Conservation (phyloP, 2,329 filamentous ascomycete genomes). For the Gliomastix tumulicola region DNA sequence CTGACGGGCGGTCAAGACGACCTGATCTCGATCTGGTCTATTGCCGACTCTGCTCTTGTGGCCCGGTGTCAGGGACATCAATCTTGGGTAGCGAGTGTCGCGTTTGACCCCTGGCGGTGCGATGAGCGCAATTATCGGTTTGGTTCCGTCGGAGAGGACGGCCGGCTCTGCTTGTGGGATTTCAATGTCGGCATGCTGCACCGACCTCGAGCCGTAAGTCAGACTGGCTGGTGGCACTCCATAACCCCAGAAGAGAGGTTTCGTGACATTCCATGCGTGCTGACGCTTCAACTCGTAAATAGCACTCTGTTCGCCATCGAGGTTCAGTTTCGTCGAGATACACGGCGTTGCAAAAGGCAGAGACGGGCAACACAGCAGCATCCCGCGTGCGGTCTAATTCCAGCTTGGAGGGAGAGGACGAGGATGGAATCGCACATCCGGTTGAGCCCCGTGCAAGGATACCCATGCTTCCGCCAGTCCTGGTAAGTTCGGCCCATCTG, state of each 20-base stretch:
- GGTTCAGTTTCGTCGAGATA: constrained; percentile 46
- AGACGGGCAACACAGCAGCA: constrained; percentile 54
- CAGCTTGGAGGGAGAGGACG: constrained; percentile 51
- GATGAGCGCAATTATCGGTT: constrained; percentile 94
- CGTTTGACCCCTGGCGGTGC: constrained; percentile 95
- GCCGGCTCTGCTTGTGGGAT: constrained; percentile 87
- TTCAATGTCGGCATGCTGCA: constrained; percentile 97
- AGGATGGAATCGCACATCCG: constrained; percentile 61
- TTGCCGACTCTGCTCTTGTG: constrained; percentile 75
- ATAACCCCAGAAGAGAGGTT: constrained; percentile 1
- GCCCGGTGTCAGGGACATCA: constrained; percentile 92
- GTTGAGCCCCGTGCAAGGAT: constrained; percentile 82
- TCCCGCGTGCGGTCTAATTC: constrained; percentile 65
- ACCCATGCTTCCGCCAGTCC: constrained; percentile 82
- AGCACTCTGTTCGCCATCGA: constrained; percentile 25
- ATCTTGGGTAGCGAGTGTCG: constrained; percentile 89
- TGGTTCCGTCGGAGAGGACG: constrained; percentile 92
- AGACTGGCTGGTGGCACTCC: constrained; percentile 4
- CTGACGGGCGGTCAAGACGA: constrained; percentile 95
- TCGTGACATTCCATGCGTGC: neutral
- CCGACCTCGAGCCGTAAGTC: constrained; percentile 73
- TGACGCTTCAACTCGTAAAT: neutral
- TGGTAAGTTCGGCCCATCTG: constrained; percentile 48
- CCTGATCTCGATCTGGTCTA: constrained; percentile 90
- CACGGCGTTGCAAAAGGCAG: constrained; percentile 42